Base-by-base conservation (phyloP, 139 green algal genomes). In the Coccomyxa sp. region DNA sequence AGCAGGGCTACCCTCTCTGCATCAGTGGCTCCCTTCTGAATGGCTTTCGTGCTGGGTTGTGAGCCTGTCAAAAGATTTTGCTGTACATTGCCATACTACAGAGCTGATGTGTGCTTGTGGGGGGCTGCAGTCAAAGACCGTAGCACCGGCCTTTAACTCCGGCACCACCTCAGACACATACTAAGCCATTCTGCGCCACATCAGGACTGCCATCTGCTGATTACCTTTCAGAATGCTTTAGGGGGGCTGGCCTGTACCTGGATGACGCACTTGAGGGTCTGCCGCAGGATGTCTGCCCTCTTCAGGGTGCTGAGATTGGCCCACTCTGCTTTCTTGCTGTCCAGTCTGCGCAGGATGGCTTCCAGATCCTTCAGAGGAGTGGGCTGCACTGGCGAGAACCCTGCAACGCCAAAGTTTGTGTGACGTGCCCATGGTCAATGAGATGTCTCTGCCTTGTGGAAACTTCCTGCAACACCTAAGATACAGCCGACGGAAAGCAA, bases 311-410 rank as follows among this genome's bases (percentile, higher is more conserved):
- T 18, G 36, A 82, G 31, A 6, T 35, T 8, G 8, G 73, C 78
- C 90, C 90, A 95, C 0, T 75, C 74, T 6, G 40, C 31, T 40
- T 89, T 87, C 10, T 79, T 75, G 8, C n/a, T 55, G 41, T 89
- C 39, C 39, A 95, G 74, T 7, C 58, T 69, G 8, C 54, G n/a
- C 22, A 92, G 5, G 2, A 73, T 55, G 0, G 50, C 29, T 8
- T 89, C 70, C 2, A 89, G 58, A 24, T 88, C 54, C 12, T 81
- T 55, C 44, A 83, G 39, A 29, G 83, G 54, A 1, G 80, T 83
- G 7, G 84, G 55, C 16, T 73, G 78, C 7, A 87, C 75, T n/a
- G 85, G 73, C 18, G 76, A 31, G 8, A 83, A 82, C 8, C 73
- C 78, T 86, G 74, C 44, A 75, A 6, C 6, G 5, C 22, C 5